Conservation (phyloP, 768 basidiomycete genomes). For the Termitomyces sp. region DNA sequence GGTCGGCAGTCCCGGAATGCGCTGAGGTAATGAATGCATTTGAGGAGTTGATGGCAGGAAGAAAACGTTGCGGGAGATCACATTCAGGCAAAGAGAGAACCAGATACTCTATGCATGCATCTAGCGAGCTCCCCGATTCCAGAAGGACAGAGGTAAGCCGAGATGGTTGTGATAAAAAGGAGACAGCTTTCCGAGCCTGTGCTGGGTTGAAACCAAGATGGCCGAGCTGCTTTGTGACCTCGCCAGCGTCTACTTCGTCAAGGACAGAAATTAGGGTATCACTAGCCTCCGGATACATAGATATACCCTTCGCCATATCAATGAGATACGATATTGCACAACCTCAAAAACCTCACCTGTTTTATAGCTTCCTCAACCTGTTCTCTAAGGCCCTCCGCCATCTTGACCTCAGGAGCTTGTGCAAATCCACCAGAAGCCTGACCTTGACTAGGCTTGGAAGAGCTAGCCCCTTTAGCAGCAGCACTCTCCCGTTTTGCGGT, state of each 20-base stretch:
- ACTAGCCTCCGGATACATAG: slow-evolving; percentile 45
- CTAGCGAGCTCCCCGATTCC: slow-evolving; percentile 53
- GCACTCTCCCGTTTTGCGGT: slow-evolving; percentile 41
- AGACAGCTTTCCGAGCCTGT: slow-evolving; percentile 50
- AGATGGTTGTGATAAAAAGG: slow-evolving; percentile 57
- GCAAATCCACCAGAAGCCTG: slow-evolving; percentile 35
- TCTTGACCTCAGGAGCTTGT: slow-evolving; percentile 71
- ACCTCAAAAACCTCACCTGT: slow-evolving; percentile 41
- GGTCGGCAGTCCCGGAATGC: slow-evolving; percentile 57
- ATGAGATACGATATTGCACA: neutral
- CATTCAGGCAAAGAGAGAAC: slow-evolving; percentile 83
- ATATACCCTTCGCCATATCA: slow-evolving; percentile 38
- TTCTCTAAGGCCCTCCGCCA: slow-evolving; percentile 74
- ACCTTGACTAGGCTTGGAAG: slow-evolving; percentile 17
- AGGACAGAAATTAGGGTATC: slow-evolving; percentile 33
- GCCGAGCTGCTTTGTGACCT: slow-evolving; percentile 52
- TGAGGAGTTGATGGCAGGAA: slow-evolving; percentile 62
- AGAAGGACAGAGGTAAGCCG: slow-evolving; percentile 62
- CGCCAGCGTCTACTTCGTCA: slow-evolving; percentile 35
- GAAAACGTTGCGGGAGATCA: slow-evolving; percentile 74
- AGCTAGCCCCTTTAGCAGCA: slow-evolving; percentile 10
- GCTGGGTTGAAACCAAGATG: slow-evolving; percentile 61
- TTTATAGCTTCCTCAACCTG: slow-evolving; percentile 80
- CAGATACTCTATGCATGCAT: slow-evolving; percentile 83
- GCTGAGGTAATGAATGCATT: slow-evolving; percentile 65